These are phyloP conservation scores for Boletellus ananas DNA, from an alignment of 768 basidiomycete genomes.

Conservation along the genomic window DNA sequence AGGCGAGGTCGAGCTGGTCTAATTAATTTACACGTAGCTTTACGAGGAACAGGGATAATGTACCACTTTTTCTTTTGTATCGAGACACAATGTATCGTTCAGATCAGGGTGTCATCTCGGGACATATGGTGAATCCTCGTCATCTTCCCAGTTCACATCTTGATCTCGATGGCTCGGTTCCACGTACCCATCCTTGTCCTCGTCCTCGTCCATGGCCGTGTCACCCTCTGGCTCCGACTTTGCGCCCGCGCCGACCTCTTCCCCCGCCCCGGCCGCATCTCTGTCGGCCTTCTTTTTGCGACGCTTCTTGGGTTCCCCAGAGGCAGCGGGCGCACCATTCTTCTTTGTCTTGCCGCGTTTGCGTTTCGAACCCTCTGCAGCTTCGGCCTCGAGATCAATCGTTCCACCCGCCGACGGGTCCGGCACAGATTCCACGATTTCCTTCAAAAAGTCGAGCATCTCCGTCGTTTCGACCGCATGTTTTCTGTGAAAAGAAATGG, in stretches of 20 bases:
- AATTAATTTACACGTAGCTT: conserved; percentile 25
- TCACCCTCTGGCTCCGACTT: conserved; percentile 38
- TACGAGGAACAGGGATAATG: conserved; percentile 7
- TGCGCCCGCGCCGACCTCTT: conserved; percentile 34
- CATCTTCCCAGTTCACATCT: conserved; percentile 40
- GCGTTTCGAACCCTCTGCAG: conserved; percentile 50
- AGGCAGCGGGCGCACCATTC: conserved; percentile 34
- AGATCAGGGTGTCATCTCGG: conserved; percentile 27
- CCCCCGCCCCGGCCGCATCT: conserved; percentile 32
- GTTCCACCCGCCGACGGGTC: conserved; percentile 86
- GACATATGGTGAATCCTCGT: conserved; percentile 43
- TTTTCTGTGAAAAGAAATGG: conserved; percentile 53
- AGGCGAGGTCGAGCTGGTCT: conserved; percentile 77
- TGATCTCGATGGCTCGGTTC: conserved; percentile 40
- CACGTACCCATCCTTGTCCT: conserved; percentile 38
- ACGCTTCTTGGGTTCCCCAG: conserved; percentile 43
- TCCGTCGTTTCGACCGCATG: conserved; percentile 85
- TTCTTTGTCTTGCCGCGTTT: conserved; percentile 55
- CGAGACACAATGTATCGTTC: conserved; percentile 5
- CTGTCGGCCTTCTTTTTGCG: conserved; percentile 45
- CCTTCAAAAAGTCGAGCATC: conserved; percentile 91
- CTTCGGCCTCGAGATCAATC: conserved; percentile 65
- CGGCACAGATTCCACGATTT: conserved; percentile 80
- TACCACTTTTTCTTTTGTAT: conserved; percentile 7
- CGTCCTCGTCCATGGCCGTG: conserved; percentile 38